These are phyloP conservation scores for Grosmannia penicillata DNA, from an alignment of 2,329 filamentous ascomycete genomes.

Conservation along the genomic window DNA sequence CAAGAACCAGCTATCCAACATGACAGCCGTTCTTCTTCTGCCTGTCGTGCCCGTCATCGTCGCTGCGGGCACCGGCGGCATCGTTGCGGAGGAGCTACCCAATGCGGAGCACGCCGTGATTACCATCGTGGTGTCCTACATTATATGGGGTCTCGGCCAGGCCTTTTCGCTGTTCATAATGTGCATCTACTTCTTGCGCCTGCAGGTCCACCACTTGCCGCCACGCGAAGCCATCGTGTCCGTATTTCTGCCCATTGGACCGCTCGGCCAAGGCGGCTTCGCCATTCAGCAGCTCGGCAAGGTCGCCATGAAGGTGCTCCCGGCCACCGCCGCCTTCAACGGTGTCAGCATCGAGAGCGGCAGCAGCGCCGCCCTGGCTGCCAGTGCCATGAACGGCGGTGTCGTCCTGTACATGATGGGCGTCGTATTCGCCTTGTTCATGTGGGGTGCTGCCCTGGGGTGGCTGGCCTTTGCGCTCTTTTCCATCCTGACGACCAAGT, in stretches of 20 bases:
- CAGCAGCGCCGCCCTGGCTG: conserved; percentile 20
- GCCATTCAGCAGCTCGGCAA: conserved; percentile 27
- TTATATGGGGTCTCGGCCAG: conserved; percentile 52
- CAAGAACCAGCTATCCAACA: conserved; percentile 21
- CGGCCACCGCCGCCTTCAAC: conserved; percentile 22
- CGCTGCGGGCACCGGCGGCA: conserved; percentile 46
- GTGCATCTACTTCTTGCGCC: conserved; percentile 54
- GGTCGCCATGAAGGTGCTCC: conserved; percentile 20
- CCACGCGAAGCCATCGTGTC: conserved; percentile 50
- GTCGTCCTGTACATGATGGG: conserved; percentile 40
- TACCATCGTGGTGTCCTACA: conserved; percentile 49
- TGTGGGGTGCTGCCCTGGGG: conserved; percentile 20
- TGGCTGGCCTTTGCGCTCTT: conserved; percentile 20
- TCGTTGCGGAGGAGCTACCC: conserved; percentile 45
- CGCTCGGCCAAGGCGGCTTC: conserved; percentile 47
- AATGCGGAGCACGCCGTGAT: conserved; percentile 38
- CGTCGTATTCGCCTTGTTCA: conserved; percentile 18
- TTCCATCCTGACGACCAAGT: conserved; percentile 17
- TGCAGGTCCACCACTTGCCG: conserved; percentile 51
- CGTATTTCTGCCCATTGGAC: conserved; percentile 46
- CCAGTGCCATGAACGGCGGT: conserved; percentile 25
- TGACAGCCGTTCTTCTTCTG: conserved; percentile 46
- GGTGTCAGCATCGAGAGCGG: conserved; percentile 1
- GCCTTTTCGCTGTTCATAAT: conserved; percentile 45
- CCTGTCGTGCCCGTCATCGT: conserved; percentile 49